Evolutionary conservation across 257 asterid species (phyloP), one percentile per base, ranked within the genome.

Genomic region (Paulownia fortunei): DNA sequence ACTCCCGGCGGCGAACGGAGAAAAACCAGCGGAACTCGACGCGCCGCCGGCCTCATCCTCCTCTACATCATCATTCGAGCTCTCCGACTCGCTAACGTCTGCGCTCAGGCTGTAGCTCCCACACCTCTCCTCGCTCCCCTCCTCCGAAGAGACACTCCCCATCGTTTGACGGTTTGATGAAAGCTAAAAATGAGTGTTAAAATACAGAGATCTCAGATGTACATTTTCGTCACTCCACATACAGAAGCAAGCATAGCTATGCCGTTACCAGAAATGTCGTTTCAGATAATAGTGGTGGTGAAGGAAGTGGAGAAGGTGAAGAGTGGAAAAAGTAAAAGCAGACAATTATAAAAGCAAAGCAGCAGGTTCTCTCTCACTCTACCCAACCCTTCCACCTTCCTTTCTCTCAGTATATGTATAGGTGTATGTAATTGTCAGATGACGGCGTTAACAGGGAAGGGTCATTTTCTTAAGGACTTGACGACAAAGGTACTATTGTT

Each of bases 91-190:
- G 87, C 98, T 96, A 72, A 96, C 84, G 81, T 96, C 98, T 8
- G 99, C 99, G 80, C 99, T 96, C 12, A 84, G 80, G 82, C 90
- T 89, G 89, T 96, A 96, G 79, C 99, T 93, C 18, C 97, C 97
- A 36, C 95, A 88, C 79, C 96, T 83, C 72, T 89, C 97, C 66
- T 92, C 96, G 56, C 93, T 93, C 78, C 83, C 94, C 4, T 91
- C 97, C 67, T 93, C 99, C 55, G 98, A 93, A 46, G 97, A 88
- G 9, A 91, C 85, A 74, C 96, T 88, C 84, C 93, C 96, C 96
- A 89, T 88, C 23, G 78, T 47, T 39, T 15, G 52, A 58, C 54
- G 73, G 71, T 69, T 15, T 47, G 8, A 42, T 64, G 36, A 73
- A 77, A 46, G 37, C 44, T 32, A 21, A 9, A 78, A 56, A 4